phyloP scores from a whole-genome alignment of 306 rosid species.

The Rosa rugosa region DNA sequence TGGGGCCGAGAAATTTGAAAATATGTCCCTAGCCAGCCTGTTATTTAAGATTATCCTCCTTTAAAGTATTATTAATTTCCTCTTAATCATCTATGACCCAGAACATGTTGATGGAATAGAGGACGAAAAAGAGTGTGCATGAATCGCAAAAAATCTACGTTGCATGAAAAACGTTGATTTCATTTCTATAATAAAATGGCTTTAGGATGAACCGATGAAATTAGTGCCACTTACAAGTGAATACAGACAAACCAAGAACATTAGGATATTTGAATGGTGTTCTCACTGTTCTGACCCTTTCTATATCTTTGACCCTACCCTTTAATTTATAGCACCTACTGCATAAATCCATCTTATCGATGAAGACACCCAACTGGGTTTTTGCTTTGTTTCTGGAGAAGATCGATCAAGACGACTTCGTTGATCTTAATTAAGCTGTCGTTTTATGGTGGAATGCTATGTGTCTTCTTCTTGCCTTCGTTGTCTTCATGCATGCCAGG shows the following conservation, averaged over 20 bases:
- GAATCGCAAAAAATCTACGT: not conserved
- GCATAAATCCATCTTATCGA: not conserved
- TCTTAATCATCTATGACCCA: not conserved
- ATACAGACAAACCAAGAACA: not conserved
- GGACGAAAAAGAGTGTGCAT: not conserved
- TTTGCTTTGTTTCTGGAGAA: not conserved
- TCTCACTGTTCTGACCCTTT: not conserved
- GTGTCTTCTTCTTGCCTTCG: not conserved
- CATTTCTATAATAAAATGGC: not conserved
- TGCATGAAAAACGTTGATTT: not conserved
- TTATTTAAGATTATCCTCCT: conserved; percentile 1
- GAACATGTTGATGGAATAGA: not conserved
- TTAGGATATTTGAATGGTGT: not conserved
- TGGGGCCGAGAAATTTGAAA: not conserved
- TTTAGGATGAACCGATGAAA: not conserved
- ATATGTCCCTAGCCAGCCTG: not conserved
- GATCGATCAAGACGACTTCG: not conserved
- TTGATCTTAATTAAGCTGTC: not conserved
- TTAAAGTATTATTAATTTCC: not conserved
- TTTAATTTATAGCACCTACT: not conserved
- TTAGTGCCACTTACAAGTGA: not conserved
- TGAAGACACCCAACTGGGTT: not conserved
- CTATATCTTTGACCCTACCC: not conserved
- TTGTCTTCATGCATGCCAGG: not conserved
- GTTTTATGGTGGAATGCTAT: not conserved